These are phyloP conservation scores for Hypoxylon sp. DNA, from an alignment of 2,329 filamentous ascomycete genomes.

Conservation along the genomic window DNA sequence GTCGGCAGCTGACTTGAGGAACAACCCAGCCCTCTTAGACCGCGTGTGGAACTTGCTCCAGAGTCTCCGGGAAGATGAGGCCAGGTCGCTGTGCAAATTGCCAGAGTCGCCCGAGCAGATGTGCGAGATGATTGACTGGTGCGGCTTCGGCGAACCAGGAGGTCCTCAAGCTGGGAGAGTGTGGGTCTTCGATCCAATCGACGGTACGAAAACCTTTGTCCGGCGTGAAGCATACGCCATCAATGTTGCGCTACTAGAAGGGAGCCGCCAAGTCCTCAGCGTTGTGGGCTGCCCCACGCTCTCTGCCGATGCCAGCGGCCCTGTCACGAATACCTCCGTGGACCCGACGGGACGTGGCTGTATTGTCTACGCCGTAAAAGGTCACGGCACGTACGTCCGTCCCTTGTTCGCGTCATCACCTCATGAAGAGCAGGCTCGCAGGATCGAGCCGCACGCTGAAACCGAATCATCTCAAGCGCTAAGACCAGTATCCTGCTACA, in stretches of 20 bases:
- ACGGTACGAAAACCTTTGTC: constrained; percentile 70
- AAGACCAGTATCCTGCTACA: constrained; percentile 62
- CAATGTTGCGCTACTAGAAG: constrained; percentile 66
- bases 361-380: constrained; percentile 64
- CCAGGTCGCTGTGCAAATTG: constrained; percentile 47
- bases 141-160: constrained; percentile 57
- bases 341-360: constrained; percentile 60
- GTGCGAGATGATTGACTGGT: constrained; percentile 67
- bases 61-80: constrained; percentile 47
- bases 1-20: constrained; percentile 61
- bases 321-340: constrained; percentile 59
- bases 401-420: constrained; percentile 51
- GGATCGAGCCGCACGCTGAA: constrained; percentile 52
- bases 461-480: constrained; percentile 48
- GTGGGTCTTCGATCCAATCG: constrained; percentile 73
- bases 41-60: constrained; percentile 63
- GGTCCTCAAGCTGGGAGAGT: constrained; percentile 54
- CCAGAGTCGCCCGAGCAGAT: constrained; percentile 59
- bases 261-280: constrained; percentile 63
- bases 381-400: constrained; percentile 62
- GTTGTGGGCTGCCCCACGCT: constrained; percentile 64
- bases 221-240: constrained; percentile 67
- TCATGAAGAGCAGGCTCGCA: constrained; percentile 46
- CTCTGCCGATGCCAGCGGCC: constrained; percentile 54
- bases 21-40: constrained; percentile 57